A percentile compares a stretch with the other conserved stretches of the same genome.
These are phyloP conservation scores for Paracorniculantispora psalliotae DNA, from an alignment of 2,329 filamentous ascomycete genomes.

Conservation along the genomic window DNA sequence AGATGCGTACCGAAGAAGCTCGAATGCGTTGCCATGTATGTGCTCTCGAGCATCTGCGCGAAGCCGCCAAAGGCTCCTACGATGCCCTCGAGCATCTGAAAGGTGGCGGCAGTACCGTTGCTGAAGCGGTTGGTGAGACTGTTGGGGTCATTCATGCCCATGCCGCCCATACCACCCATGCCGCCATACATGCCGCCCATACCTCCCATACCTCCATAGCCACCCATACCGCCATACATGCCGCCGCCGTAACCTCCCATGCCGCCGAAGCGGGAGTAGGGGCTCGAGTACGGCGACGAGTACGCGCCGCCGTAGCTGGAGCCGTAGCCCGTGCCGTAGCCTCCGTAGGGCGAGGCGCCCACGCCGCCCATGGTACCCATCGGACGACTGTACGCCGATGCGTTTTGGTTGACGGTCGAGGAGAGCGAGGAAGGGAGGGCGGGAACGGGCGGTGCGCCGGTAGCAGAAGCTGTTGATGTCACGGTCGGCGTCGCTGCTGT, in stretches of 20 bases:
- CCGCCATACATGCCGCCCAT: conserved; percentile 41
- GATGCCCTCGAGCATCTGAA: conserved; percentile 96
- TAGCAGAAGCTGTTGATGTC: conserved; percentile 31
- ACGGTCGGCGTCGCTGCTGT: conserved; percentile 33
- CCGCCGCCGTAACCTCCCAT: conserved; percentile 54
- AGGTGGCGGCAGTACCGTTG: conserved; percentile 92
- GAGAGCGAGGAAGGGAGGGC: conserved; percentile 74
- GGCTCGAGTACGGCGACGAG: conserved; percentile 22
- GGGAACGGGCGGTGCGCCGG: conserved; percentile 64
- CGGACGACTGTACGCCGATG: conserved; percentile 68
- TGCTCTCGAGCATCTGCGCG: conserved; percentile 98
- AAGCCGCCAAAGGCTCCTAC: conserved; percentile 96
- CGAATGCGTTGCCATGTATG: conserved; percentile 98
- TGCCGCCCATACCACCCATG: conserved; percentile 22
- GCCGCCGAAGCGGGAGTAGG: conserved; percentile 36
- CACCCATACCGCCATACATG: conserved; percentile 29
- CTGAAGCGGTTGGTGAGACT: conserved; percentile 94
- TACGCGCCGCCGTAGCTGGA: conserved; percentile 33
- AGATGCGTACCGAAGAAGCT: conserved; percentile 85
- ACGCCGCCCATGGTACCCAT: conserved; percentile 36
- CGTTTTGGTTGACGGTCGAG: conserved; percentile 80
- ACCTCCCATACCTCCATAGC: conserved; percentile 38
- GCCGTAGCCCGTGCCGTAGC: conserved; percentile 39
- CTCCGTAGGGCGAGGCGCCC: conserved; percentile 27
- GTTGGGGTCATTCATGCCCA: conserved; percentile 69